Evolutionary conservation across 129 eudicot genomes (phyloP).

Genomic region (Flaveria trinervia): DNA sequence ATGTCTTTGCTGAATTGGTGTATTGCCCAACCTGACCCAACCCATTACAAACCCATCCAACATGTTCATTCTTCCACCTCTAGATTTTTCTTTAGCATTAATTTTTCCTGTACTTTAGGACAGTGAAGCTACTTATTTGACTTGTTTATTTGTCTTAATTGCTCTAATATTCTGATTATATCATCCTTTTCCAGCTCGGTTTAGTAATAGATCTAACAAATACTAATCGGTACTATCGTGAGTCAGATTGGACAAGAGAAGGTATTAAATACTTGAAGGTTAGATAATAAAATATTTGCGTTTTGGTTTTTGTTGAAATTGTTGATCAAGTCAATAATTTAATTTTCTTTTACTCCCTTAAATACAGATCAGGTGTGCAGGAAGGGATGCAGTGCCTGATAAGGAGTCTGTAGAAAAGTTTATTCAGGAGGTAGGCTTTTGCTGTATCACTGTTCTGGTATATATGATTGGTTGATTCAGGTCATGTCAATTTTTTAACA

Average conservation of each 20-base stretch:
- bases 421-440: constrained; percentile 48
- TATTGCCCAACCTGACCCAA: background rate
- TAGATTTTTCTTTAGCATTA: background rate
- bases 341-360: background rate
- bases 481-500: background rate
- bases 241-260: constrained; percentile 57
- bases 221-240: constrained; percentile 60
- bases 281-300: constrained; percentile 4
- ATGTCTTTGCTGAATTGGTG: background rate
- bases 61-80: background rate
- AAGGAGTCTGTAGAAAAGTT: constrained; percentile 59
- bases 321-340: background rate
- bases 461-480: background rate
- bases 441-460: background rate
- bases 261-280: constrained; percentile 60
- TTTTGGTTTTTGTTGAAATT: background rate
- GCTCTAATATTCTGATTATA: constrained; percentile 5
- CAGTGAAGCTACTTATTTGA: background rate
- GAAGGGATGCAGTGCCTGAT: constrained; percentile 68
- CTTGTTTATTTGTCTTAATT: constrained; percentile 3
- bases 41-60: background rate
- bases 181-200: constrained; percentile 54
- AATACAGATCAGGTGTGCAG: constrained; percentile 62
- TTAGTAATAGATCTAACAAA: constrained; percentile 70
- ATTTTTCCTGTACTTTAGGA: background rate